A percentile compares a stretch with the other conserved stretches of the same genome.
phyloP scores from a whole-genome alignment of 768 basidiomycete genomes.

The Krasilnikovozyma curviuscula region DNA sequence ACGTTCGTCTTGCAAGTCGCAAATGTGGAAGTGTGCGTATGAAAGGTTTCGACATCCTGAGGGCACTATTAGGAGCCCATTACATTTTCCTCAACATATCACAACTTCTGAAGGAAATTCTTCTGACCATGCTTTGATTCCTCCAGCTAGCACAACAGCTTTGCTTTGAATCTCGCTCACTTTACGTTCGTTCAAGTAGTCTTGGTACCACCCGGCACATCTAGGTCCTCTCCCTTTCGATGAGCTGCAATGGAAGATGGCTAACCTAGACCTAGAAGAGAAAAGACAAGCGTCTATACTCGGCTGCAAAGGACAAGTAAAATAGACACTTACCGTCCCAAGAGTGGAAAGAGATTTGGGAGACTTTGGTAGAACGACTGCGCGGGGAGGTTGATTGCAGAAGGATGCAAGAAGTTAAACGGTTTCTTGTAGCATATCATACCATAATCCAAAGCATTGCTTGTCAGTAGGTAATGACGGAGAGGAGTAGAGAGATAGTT shows the following conservation, averaged over 20 bases:
- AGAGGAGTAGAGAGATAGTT: not conserved
- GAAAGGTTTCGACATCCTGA: too few species aligned
- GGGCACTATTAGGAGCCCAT: too few species aligned
- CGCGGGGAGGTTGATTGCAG: constrained; percentile 32
- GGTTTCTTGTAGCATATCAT: not conserved
- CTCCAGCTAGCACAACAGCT: constrained; percentile 15
- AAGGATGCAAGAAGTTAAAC: constrained; percentile 20
- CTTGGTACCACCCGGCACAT: constrained; percentile 17
- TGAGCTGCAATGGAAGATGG: constrained; percentile 18
- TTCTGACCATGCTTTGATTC: constrained; percentile 16
- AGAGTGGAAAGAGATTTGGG: constrained; percentile 22
- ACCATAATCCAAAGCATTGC: too few species aligned
- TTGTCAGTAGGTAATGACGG: too few species aligned
- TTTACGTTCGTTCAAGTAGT: constrained; percentile 11
- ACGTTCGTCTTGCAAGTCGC: too few species aligned
- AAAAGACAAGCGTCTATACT: constrained; percentile 18
- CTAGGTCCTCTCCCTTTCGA: constrained; percentile 16
- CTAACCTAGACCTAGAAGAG: constrained; percentile 1
- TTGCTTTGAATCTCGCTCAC: not conserved
- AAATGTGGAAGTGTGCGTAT: too few species aligned
- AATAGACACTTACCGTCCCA: constrained; percentile 9
- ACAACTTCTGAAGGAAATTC: too few species aligned
- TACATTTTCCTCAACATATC: too few species aligned
- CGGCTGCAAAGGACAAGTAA: not conserved
- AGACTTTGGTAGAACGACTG: constrained; percentile 31